These are phyloP conservation scores for Silene uniflora DNA, from an alignment of 148 eudicot genomes.

Conservation along the genomic window DNA sequence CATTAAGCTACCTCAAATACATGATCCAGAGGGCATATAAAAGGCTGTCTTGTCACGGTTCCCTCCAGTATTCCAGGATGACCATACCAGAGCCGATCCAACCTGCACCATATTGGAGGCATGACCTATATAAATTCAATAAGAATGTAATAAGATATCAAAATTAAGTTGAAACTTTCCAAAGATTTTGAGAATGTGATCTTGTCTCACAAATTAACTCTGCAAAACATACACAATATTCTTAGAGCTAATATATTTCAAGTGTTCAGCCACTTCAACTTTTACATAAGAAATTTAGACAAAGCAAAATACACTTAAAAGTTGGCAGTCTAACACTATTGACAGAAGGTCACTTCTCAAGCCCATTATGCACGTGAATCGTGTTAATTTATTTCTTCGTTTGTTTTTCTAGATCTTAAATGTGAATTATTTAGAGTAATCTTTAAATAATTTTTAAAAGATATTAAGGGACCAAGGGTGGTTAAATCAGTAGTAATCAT, in stretches of 20 bases:
- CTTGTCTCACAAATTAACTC: background rate
- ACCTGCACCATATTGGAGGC: slow-evolving; percentile 99
- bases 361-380: background rate
- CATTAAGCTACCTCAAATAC: slow-evolving; percentile 72
- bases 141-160: slow-evolving; percentile 30
- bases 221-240: background rate
- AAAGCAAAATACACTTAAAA: background rate
- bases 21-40: slow-evolving; percentile 92
- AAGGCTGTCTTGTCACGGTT: slow-evolving; percentile 81
- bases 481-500: background rate
- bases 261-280: background rate
- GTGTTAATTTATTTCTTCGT: background rate
- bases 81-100: slow-evolving; percentile 97
- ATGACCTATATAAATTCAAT: slow-evolving; percentile 82
- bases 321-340: background rate
- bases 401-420: background rate
- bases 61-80: slow-evolving; percentile 91
- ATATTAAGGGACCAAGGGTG: background rate
- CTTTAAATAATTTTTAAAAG: too few species aligned
- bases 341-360: too few species aligned
- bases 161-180: background rate
- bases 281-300: background rate
- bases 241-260: background rate
- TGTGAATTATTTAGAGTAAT: background rate
- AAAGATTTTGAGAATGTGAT: background rate